Conservation (phyloP, 192 early-diverging fungal species). For the Pilaira anomala region DNA sequence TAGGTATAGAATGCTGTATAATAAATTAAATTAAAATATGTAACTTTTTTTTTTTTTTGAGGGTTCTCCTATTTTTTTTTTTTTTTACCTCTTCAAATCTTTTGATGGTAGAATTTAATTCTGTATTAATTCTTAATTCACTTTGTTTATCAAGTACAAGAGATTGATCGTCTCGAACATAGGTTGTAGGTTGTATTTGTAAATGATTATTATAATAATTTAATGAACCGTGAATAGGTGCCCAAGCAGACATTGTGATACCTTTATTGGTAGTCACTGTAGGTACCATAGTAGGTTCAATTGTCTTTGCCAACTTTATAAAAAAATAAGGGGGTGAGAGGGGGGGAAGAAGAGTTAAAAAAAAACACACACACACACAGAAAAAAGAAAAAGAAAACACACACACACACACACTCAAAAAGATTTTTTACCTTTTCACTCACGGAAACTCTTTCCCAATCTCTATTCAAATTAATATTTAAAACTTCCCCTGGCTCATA, state of each 20-base stretch:
- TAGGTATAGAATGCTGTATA: constrained; percentile 2
- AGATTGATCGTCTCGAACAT: constrained; percentile 1
- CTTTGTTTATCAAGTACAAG: constrained; percentile 12
- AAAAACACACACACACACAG: too few species aligned
- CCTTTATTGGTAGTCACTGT: not conserved
- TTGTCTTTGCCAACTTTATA: not conserved
- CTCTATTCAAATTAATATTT: constrained; percentile 18
- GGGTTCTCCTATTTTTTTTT: not conserved
- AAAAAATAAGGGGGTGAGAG: not conserved
- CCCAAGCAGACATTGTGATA: not conserved
- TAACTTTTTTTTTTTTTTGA: not conserved
- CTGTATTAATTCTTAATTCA: constrained; percentile 1
- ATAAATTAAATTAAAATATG: too few species aligned
- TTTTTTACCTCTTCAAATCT: constrained; percentile 7
- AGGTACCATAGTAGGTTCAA: not conserved
- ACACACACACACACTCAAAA: too few species aligned
- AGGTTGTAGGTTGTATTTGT: constrained; percentile 8
- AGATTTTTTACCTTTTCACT: constrained; percentile 30
- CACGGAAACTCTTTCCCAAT: constrained; percentile 24
- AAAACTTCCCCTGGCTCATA: constrained; percentile 23
- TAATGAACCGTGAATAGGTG: constrained; percentile 18
- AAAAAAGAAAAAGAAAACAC: too few species aligned
- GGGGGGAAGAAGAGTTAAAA: not conserved
- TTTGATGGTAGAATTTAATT: not conserved
- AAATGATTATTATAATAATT: constrained; percentile 22